Evolutionary conservation across 192 early-diverging fungal species (phyloP).

Genomic region (Spinellus fusiger): DNA sequence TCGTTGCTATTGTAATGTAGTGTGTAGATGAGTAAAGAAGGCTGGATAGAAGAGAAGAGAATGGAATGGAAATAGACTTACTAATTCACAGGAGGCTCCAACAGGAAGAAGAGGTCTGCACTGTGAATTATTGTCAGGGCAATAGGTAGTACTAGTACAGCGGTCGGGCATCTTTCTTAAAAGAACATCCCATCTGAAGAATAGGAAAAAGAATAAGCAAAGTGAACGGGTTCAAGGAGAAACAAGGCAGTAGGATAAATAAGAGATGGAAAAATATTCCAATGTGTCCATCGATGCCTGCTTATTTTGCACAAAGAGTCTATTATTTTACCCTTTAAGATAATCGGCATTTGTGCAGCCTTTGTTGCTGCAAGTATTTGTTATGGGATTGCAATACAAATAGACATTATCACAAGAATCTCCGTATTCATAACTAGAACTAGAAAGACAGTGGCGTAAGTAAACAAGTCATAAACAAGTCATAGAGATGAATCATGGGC

Average conservation of each 20-base stretch:
- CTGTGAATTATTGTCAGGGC: conserved; percentile 30
- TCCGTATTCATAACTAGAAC: conserved; percentile 21
- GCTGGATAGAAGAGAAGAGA: too few relatives aligned
- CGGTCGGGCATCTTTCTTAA: conserved; percentile 14
- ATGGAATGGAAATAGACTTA: conserved; percentile 1
- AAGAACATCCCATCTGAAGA: conserved; percentile 17
- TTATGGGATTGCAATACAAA: conserved; percentile 18
- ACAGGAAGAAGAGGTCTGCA: conserved; percentile 18
- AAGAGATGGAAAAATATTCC: too few relatives aligned
- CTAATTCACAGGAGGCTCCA: conserved; percentile 22
- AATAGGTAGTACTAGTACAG: conserved; percentile 18
- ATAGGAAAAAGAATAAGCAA: background rate
- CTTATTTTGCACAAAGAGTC: too few relatives aligned
- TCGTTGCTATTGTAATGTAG: conserved; percentile 17
- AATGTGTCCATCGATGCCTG: too few relatives aligned
- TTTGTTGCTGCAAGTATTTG: conserved; percentile 20
- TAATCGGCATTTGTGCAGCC: conserved; percentile 34
- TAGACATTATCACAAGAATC: conserved; percentile 30
- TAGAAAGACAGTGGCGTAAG: background rate
- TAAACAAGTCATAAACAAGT: too few relatives aligned
- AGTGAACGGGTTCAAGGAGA: background rate
- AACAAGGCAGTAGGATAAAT: too few relatives aligned
- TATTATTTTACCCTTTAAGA: conserved; percentile 16
- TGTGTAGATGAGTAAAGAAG: background rate
- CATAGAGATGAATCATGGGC: background rate